Percentiles rank a stretch among this genome's conserved stretches.
phyloP scores from a whole-genome alignment of 148 eudicot genomes.

The Heliamphora exappendiculata region DNA sequence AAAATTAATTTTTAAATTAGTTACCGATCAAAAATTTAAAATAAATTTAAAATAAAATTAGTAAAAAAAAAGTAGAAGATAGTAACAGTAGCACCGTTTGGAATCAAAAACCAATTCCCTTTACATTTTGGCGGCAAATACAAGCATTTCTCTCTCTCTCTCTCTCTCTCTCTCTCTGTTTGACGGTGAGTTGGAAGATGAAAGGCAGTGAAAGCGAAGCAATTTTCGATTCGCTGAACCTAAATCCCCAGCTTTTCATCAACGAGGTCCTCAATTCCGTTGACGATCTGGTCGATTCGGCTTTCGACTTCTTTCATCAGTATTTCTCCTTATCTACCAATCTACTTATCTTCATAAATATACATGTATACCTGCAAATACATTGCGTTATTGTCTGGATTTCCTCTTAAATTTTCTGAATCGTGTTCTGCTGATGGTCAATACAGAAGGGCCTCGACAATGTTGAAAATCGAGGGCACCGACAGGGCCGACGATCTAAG shows the following conservation, averaged over 20 bases:
- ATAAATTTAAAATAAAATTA: no score
- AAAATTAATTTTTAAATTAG: no score
- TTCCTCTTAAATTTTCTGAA: neutral
- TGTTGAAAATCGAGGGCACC: constrained; percentile 40
- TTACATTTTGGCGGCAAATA: no score
- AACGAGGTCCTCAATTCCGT: constrained; percentile 58
- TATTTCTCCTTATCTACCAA: constrained; percentile 19
- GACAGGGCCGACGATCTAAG: constrained; percentile 50
- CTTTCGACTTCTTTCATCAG: constrained; percentile 63
- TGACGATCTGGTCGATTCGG: constrained; percentile 54
- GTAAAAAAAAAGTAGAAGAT: no score
- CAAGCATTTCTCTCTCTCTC: neutral
- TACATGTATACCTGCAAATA: neutral
- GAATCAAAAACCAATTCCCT: no score
- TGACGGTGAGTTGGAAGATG: constrained; percentile 20
- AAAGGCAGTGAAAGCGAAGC: constrained; percentile 51
- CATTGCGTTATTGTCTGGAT: neutral
- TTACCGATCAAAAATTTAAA: no score
- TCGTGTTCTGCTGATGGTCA: constrained; percentile 5
- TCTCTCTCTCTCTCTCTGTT: neutral
- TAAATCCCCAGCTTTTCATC: constrained; percentile 74
- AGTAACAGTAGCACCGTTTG: no score
- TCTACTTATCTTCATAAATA: neutral
- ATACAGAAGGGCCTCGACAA: constrained; percentile 50
- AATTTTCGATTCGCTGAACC: constrained; percentile 55